Conservation (phyloP, 306 rosid genomes). For the Crotalaria pallida region DNA sequence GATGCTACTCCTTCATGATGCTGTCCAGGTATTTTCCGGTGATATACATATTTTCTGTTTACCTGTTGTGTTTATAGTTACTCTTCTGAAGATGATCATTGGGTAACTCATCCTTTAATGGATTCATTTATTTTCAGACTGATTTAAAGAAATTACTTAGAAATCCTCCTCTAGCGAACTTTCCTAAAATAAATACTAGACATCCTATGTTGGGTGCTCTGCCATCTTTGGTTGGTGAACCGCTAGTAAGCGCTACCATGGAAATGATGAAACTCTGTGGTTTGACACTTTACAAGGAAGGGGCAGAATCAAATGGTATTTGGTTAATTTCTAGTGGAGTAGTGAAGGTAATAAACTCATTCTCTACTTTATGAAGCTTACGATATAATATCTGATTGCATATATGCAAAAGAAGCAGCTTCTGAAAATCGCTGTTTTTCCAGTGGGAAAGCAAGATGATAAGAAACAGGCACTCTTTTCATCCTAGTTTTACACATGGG, state of each 20-base stretch:
- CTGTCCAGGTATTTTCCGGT: conserved; percentile 62
- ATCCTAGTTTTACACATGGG: conserved; percentile 79
- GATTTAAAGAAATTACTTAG: conserved; percentile 76
- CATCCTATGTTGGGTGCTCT: conserved; percentile 86
- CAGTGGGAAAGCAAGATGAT: conserved; percentile 72
- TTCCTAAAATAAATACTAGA: conserved; percentile 45
- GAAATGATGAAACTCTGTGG: conserved; percentile 71
- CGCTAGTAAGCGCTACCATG: conserved; percentile 50
- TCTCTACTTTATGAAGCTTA: background rate
- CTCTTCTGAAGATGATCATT: background rate
- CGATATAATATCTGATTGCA: background rate
- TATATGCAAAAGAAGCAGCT: background rate
- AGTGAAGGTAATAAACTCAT: conserved; percentile 61
- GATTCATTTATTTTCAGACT: conserved; percentile 46
- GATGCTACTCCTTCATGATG: conserved; percentile 88
- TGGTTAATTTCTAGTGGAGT: conserved; percentile 91
- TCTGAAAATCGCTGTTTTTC: conserved; percentile 22
- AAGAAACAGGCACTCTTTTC: conserved; percentile 49
- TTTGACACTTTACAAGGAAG: conserved; percentile 73
- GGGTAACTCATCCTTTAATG: background rate
- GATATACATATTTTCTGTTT: background rate
- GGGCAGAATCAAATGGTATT: conserved; percentile 69
- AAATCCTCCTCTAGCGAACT: conserved; percentile 77
- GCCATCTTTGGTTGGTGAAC: conserved; percentile 54
- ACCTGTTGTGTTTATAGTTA: conserved; percentile 3